These are phyloP conservation scores for Pelargonium australe DNA, from an alignment of 441 rosid genomes.

Conservation along the genomic window DNA sequence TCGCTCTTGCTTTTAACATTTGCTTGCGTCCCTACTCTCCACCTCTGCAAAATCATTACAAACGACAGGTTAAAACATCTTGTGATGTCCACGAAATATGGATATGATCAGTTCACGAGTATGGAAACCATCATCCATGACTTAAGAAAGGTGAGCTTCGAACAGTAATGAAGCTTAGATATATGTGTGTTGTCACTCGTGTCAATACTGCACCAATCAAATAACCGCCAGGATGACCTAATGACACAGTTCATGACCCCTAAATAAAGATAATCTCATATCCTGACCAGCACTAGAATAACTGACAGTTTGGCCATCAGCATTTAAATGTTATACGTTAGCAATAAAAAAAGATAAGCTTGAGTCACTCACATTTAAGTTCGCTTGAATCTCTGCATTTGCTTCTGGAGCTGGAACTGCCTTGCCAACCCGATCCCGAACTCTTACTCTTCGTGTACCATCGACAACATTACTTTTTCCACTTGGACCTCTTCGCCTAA, in stretches of 20 bases:
- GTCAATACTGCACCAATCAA: neutral
- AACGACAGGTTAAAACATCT: neutral
- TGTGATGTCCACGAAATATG: neutral
- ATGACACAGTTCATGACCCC: neutral
- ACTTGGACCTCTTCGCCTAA: conserved; percentile 54
- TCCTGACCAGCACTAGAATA: neutral
- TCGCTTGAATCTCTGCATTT: conserved; percentile 78
- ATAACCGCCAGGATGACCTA: neutral
- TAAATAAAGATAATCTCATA: neutral
- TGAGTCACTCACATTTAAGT: conserved; percentile 50
- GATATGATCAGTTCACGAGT: neutral
- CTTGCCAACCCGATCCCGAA: conserved; percentile 56
- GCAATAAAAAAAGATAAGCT: conserved; percentile 7
- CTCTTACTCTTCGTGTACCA: conserved; percentile 50
- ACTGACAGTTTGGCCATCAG: neutral
- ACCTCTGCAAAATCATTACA: conserved; percentile 39
- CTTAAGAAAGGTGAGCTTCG: neutral
- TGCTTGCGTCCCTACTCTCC: conserved; percentile 54
- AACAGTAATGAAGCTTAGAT: neutral
- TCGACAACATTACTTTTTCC: conserved; percentile 52
- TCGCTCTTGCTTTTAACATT: conserved; percentile 80
- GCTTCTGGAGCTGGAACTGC: conserved; percentile 90
- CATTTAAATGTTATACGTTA: neutral
- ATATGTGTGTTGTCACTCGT: neutral
- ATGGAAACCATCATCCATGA: neutral